A percentile compares a stretch with the other conserved stretches of the same genome.
Evolutionary conservation across 768 basidiomycete genomes (phyloP).

Genomic region (Lactifluus pinguis): DNA sequence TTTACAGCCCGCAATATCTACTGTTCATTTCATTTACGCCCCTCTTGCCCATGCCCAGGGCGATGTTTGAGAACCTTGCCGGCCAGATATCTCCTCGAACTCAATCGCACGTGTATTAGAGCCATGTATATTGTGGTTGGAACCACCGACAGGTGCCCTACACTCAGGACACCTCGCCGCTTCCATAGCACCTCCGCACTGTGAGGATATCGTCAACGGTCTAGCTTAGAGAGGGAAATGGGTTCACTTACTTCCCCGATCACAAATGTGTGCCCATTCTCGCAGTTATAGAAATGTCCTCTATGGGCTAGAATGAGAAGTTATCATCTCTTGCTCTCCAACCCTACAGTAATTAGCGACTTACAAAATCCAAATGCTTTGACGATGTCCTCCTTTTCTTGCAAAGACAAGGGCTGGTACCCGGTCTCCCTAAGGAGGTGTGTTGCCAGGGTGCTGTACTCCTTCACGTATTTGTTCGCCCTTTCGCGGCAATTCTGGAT

Average conservation of each 20-base stretch:
- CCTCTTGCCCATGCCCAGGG: conserved; percentile 27
- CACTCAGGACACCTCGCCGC: conserved; percentile 48
- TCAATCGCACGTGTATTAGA: conserved; percentile 40
- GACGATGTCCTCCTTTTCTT: conserved; percentile 23
- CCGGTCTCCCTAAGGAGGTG: conserved; percentile 16
- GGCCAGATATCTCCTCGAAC: conserved; percentile 36
- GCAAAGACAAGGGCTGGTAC: conserved; percentile 22
- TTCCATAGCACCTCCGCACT: conserved; percentile 55
- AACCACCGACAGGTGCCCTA: conserved; percentile 43
- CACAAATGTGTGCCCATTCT: conserved; percentile 54
- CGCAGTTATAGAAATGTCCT: conserved; percentile 29
- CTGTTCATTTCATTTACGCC: background rate
- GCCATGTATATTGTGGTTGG: conserved; percentile 30
- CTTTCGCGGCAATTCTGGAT: conserved; percentile 21
- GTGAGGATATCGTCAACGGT: background rate
- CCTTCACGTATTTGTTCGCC: conserved; percentile 19
- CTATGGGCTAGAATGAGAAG: conserved; percentile 19
- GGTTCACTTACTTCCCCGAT: conserved; percentile 40
- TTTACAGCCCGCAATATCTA: no score
- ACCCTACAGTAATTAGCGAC: background rate
- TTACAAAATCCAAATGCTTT: conserved; percentile 24
- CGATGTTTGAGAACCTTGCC: conserved; percentile 23
- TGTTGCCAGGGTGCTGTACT: conserved; percentile 19
- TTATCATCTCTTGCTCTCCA: background rate
- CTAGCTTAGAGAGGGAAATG: background rate